A percentile compares a stretch with the other conserved stretches of the same genome.
These are phyloP conservation scores for Sporothrix phasma DNA, from an alignment of 2,329 filamentous ascomycete genomes.

Conservation along the genomic window DNA sequence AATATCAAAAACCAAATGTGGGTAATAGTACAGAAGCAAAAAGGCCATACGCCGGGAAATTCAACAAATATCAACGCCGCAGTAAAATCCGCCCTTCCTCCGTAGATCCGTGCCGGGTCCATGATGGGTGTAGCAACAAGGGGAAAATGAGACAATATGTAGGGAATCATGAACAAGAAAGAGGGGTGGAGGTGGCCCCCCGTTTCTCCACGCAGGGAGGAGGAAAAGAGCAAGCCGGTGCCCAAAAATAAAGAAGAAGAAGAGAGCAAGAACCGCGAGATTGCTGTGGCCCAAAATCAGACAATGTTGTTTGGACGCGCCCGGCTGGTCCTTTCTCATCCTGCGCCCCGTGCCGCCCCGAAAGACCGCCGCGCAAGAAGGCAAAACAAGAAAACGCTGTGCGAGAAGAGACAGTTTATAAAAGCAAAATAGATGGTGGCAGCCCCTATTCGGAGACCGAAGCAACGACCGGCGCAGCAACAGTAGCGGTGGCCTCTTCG, in stretches of 20 bases:
- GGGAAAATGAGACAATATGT: background rate
- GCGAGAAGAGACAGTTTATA: background rate
- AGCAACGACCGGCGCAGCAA: slow-evolving; percentile 10
- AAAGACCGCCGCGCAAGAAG: background rate
- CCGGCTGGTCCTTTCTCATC: background rate
- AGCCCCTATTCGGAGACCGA: too few species aligned
- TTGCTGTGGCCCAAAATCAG: background rate
- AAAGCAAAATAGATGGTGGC: slow-evolving; percentile 4
- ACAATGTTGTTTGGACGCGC: background rate
- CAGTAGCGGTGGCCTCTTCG: slow-evolving; percentile 28
- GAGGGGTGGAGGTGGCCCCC: background rate
- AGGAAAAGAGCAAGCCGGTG: slow-evolving; percentile 7
- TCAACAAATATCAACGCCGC: background rate
- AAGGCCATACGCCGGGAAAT: background rate
- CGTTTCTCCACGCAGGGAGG: background rate
- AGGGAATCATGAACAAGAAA: background rate
- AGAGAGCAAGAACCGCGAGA: background rate
- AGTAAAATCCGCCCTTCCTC: background rate
- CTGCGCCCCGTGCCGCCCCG: background rate
- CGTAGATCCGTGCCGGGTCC: background rate
- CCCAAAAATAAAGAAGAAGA: slow-evolving; percentile 8
- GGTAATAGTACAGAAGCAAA: slow-evolving; percentile 1
- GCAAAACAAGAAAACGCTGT: background rate
- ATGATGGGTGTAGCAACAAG: background rate
- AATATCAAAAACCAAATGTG: background rate